phyloP scores from a whole-genome alignment of 2,329 filamentous ascomycete genomes.

The Botrytis squamosa region DNA sequence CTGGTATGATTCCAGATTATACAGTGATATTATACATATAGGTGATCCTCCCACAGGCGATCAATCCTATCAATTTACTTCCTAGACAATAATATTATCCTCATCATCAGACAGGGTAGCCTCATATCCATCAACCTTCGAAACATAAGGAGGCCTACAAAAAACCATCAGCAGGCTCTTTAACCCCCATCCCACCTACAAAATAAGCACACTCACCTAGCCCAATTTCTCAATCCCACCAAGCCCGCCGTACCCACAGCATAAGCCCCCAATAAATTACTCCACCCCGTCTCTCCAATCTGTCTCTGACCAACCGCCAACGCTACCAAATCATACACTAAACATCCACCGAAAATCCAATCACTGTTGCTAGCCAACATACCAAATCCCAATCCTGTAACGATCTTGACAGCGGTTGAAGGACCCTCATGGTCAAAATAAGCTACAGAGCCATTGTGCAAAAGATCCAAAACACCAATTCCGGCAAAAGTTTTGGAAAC shows the following conservation, averaged over 20 bases:
- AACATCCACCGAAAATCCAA: constrained; percentile 59
- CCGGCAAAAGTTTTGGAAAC: constrained; percentile 60
- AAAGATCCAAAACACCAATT: constrained; percentile 57
- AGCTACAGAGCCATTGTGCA: constrained; percentile 58
- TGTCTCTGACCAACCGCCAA: constrained; percentile 53
- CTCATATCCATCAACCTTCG: constrained; percentile 27
- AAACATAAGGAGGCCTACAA: constrained; percentile 31
- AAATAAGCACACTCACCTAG: constrained; percentile 46
- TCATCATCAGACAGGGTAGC: constrained; percentile 26
- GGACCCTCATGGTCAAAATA: constrained; percentile 52
- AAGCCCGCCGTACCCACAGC: constrained; percentile 40
- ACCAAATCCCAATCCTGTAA: constrained; percentile 55
- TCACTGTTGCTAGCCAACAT: constrained; percentile 50
- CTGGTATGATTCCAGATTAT: neutral
- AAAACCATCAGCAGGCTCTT: constrained; percentile 21
- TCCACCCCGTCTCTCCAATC: constrained; percentile 47
- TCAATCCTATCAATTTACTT: too few relatives aligned
- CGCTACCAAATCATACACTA: constrained; percentile 58
- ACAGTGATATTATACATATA: neutral
- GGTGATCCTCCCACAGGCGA: neutral
- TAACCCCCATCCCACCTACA: too few relatives aligned
- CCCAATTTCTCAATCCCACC: constrained; percentile 52
- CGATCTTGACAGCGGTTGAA: constrained; percentile 47
- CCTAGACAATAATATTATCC: neutral
- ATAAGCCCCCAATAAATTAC: constrained; percentile 50